Evolutionary conservation across 805 yeast genomes (phyloP), one percentile per base, ranked within the genome.

Genomic region (Candida namnaoensis): DNA sequence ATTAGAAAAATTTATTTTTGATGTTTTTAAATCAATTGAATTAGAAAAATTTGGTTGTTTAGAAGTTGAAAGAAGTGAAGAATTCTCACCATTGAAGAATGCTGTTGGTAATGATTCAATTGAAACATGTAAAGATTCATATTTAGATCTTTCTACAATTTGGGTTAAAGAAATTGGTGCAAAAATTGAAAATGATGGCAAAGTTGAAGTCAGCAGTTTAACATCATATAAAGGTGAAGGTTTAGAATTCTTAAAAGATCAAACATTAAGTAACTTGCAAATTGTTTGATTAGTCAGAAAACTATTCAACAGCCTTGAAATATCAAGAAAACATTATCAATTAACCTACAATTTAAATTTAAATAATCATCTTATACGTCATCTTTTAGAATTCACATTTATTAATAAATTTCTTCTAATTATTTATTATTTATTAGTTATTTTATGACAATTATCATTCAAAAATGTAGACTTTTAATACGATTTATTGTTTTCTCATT

Each of bases 1-100:
- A 61, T 71, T 93, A 56, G 99, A 93, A 62, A 98, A 91, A 61
- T 93, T 93, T 54, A 95, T 93, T 43, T 93, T 93, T 66, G 99
- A 93, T 58, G 95, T 93, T 24, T 93, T 93, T 65, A 90, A 90
- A 39, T 74, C 80, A 28, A 82, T 93, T 32, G 72, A 76, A 11
- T 57, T 90, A 47, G 57, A 60, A 13, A 76, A 76, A 53, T 93
- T 93, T 60, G 99, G 96, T 1, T 86, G 95, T 58, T 71, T 93
- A 44, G 99, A 93, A 65, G 99, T 93, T 23, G 83, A 76, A 34
- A 78, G 99, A 60, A 47, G 66, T 4, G 80, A 78, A 44, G 99
- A 93, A 62, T 93, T 93, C 57, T 82, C 96, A 15, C 99, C 99
- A 4, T 74, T 93, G 62, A 93, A 93, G 57, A 93, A 93, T 62